Evolutionary conservation across 306 rosid genomes (phyloP), one percentile per base, ranked within the genome.

Genomic region (Cucumis melo): DNA sequence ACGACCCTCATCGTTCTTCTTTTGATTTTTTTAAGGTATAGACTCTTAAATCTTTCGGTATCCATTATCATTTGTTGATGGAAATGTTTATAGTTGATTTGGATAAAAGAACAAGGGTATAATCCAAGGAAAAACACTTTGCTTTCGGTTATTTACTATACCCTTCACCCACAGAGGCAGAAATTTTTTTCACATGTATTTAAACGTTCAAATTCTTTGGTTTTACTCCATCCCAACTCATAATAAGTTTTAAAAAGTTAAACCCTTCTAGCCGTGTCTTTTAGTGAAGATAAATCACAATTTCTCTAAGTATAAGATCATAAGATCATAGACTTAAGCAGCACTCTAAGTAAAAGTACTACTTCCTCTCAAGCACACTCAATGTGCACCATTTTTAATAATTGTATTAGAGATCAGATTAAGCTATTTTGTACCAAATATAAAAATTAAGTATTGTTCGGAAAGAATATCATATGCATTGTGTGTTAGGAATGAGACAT

Each of bases 191-290:
- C 70, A 13, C 53, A n/a, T n/a, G n/a, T n/a, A 29, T 72, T 79
- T 38, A 80, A 11, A 53, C 80, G 70, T 88, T 86, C 90, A 86
- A 86, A 84, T 62, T 79, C 87, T 84, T 83, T 81, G 73, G 59
- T 75, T 84, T 78, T 83, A 85, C 89, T 85, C 86, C 83, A 82
- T 54, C 46, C 76, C 68, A 23, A 12, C 42, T 64, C 77, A 62
- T 32, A 63, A 58, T 62, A 81, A 81, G 81, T 79, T 75, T 65
- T 6, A 29, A 65, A 66, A 53, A 36, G 74, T 2, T 44, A 68
- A 10, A 10, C 12, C 36, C 12, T 53, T 68, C 21, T 3, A 21
- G 36, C 74, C 55, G 74, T 21, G 38, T 68, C 54, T 68, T 68
- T 68, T 68, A 68, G 42, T 21, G 55, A 68, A 68, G 36, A 68